These are phyloP conservation scores for Linderina pennispora DNA, from an alignment of 192 early-diverging fungal species.

Conservation along the genomic window DNA sequence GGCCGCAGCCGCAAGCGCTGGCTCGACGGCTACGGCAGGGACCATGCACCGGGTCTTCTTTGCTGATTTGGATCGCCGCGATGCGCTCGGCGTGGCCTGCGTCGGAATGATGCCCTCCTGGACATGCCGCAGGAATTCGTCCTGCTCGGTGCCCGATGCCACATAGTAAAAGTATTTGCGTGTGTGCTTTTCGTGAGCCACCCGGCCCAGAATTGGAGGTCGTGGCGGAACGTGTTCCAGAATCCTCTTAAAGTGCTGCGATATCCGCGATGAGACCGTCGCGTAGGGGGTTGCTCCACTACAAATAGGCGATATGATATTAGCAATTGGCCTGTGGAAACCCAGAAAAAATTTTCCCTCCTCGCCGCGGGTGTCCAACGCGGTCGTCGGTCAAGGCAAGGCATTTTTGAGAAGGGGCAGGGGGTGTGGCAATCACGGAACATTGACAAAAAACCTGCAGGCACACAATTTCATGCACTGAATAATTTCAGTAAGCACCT, in stretches of 20 bases:
- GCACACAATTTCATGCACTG: too few species aligned
- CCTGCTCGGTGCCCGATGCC: slow-evolving; percentile 46
- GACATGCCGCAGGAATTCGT: slow-evolving; percentile 37
- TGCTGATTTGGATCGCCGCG: slow-evolving; percentile 6
- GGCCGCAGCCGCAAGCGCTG: slow-evolving; percentile 10
- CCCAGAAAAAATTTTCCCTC: slow-evolving; percentile 1
- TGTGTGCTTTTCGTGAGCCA: slow-evolving; percentile 61
- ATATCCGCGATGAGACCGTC: slow-evolving; percentile 84
- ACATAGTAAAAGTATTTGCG: slow-evolving; percentile 73
- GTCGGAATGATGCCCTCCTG: slow-evolving; percentile 29
- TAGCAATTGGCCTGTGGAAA: too few species aligned
- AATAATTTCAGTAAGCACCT: too few species aligned
- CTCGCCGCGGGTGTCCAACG: not conserved
- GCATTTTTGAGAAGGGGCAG: slow-evolving; percentile 1
- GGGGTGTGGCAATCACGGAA: too few species aligned
- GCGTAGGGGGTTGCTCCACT: slow-evolving; percentile 80
- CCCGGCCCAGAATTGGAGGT: slow-evolving; percentile 63
- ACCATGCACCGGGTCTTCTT: slow-evolving; percentile 44
- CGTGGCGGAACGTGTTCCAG: slow-evolving; percentile 70
- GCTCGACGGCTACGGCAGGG: slow-evolving; percentile 35
- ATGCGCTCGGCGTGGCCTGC: slow-evolving; percentile 3
- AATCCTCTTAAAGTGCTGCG: slow-evolving; percentile 81
- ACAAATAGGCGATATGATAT: slow-evolving; percentile 10
- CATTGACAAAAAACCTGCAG: too few species aligned
- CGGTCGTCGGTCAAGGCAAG: not conserved